Evolutionary conservation across 768 basidiomycete species (phyloP).

Genomic region (Lentinula detonsa): DNA sequence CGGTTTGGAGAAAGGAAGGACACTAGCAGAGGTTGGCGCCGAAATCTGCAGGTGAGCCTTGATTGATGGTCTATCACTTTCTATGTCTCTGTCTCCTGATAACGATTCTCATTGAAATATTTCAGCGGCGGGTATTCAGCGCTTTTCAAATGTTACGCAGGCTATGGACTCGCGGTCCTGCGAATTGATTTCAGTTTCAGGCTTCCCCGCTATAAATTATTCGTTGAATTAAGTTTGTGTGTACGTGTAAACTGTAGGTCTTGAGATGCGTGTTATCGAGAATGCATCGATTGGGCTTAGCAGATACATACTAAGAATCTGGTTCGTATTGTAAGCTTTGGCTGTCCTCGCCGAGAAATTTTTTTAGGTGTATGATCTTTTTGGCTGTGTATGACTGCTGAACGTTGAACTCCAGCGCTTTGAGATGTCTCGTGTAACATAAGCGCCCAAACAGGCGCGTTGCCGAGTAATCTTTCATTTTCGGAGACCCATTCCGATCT

Average conservation of each 20-base stretch:
- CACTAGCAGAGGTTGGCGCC: neutral
- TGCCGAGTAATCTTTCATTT: neutral
- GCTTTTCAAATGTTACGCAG: conserved; percentile 1
- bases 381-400: too few species aligned
- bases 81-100: neutral
- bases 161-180: neutral
- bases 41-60: neutral
- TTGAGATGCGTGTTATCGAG: neutral
- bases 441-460: neutral
- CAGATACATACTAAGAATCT: too few species aligned
- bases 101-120: neutral
- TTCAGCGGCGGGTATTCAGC: neutral
- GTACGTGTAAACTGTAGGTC: neutral
- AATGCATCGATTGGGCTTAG: too few species aligned
- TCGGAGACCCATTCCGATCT: neutral
- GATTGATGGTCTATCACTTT: neutral
- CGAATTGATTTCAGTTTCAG: neutral
- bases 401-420: too few species aligned
- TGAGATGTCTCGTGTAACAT: too few species aligned
- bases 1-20: neutral
- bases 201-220: neutral
- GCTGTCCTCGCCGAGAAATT: too few species aligned
- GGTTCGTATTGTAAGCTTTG: too few species aligned
- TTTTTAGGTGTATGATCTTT: too few species aligned
- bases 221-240: neutral